phyloP scores from a whole-genome alignment of 176 grass and related monocot species.

The Zoysia pacifica region DNA sequence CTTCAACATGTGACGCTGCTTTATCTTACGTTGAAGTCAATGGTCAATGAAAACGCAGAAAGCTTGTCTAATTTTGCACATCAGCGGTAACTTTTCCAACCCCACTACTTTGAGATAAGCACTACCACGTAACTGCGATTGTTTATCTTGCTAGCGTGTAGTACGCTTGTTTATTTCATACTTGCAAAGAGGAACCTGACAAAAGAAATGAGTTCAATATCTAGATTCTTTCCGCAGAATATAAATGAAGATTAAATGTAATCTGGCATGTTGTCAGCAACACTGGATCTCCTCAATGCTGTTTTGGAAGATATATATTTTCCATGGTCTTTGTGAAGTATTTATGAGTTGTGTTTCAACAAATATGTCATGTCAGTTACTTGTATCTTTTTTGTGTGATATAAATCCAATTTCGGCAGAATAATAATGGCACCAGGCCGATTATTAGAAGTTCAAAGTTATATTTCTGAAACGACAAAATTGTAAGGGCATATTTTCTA shows the following conservation, averaged over 20 bases:
- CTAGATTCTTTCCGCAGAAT: background rate
- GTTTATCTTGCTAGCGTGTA: background rate
- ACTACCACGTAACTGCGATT: background rate
- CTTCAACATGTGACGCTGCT: slow-evolving; percentile 20
- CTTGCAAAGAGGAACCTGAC: background rate
- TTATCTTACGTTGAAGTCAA: slow-evolving; percentile 43
- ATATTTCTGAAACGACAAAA: too few relatives aligned
- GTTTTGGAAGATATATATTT: background rate
- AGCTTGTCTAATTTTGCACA: slow-evolving; percentile 8
- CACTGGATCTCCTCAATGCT: background rate
- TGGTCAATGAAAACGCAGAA: slow-evolving; percentile 32
- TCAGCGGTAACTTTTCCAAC: background rate
- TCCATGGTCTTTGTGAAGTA: background rate
- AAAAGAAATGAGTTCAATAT: background rate
- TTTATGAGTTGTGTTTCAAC: slow-evolving; percentile 6
- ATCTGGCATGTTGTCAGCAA: background rate
- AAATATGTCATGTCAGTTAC: too few relatives aligned
- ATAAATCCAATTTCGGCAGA: background rate
- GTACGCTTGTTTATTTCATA: background rate
- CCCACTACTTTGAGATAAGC: background rate
- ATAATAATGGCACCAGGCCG: too few relatives aligned
- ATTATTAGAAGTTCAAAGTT: too few relatives aligned
- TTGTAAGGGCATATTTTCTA: too few relatives aligned
- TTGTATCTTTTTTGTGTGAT: background rate
- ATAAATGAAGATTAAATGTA: background rate